Conservation (phyloP, 1,139 yeast species). For the Blastobotrys elegans region DNA sequence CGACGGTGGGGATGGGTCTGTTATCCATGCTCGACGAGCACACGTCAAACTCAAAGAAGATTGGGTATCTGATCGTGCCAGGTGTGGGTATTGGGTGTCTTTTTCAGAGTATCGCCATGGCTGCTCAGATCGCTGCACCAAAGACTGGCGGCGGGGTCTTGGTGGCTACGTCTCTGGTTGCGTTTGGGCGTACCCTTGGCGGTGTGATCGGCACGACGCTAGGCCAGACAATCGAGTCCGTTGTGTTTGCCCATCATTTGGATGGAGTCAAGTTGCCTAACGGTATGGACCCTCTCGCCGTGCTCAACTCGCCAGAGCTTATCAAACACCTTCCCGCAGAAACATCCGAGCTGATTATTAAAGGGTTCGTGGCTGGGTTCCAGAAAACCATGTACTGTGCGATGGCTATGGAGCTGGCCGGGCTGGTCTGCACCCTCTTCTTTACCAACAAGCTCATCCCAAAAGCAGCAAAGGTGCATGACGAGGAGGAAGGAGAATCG, state of each 20-base stretch:
- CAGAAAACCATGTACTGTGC: conserved; percentile 24
- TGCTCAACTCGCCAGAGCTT: conserved; percentile 23
- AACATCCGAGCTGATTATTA: conserved; percentile 16
- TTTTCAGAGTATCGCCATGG: conserved; percentile 48
- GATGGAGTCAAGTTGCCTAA: conserved; percentile 15
- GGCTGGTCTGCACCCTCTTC: conserved; percentile 18
- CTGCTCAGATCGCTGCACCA: conserved; percentile 55
- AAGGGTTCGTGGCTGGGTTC: conserved; percentile 25
- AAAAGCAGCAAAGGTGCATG: conserved; percentile 3
- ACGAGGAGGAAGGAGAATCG: conserved; percentile 5
- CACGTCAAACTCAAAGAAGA: conserved; percentile 22
- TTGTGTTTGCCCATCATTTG: conserved; percentile 23
- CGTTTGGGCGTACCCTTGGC: conserved; percentile 45
- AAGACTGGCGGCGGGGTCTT: conserved; percentile 45
- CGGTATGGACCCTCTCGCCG: conserved; percentile 11
- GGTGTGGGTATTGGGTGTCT: conserved; percentile 54
- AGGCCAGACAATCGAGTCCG: conserved; percentile 46
- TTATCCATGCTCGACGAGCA: conserved; percentile 36
- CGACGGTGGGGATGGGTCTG: conserved; percentile 53
- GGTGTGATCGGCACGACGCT: conserved; percentile 47
- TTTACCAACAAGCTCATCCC: conserved; percentile 25
- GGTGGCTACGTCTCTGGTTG: conserved; percentile 45
- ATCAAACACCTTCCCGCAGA: conserved; percentile 19
- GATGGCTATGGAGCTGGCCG: conserved; percentile 19
- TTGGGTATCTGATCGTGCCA: conserved; percentile 50